Evolutionary conservation across 2,329 filamentous ascomycete genomes (phyloP).

Genomic region (Westerdykella ornata): DNA sequence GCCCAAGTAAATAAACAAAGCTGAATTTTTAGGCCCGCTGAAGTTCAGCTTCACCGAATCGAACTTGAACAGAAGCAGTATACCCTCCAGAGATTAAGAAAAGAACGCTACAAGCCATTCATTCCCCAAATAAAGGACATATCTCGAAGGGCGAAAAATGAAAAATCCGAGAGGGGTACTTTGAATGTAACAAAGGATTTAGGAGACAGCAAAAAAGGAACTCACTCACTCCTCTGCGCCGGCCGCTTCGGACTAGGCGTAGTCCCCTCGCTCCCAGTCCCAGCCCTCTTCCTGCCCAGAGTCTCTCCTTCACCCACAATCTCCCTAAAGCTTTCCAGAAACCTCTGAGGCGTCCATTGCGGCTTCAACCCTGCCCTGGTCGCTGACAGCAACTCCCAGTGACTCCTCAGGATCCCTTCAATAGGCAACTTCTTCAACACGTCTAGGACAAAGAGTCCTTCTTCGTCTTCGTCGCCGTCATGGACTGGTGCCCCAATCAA

Average conservation of each 20-base stretch:
- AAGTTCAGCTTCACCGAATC: too few species aligned
- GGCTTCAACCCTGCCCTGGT: conserved; percentile 24
- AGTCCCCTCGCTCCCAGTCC: conserved; percentile 23
- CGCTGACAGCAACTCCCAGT: conserved; percentile 21
- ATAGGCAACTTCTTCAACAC: conserved; percentile 23
- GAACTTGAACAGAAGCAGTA: too few species aligned
- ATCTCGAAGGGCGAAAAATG: not conserved
- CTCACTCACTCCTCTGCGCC: conserved; percentile 9
- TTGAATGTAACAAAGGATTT: not conserved
- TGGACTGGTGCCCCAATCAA: conserved; percentile 21
- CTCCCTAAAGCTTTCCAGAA: conserved; percentile 20
- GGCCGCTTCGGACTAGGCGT: conserved; percentile 22
- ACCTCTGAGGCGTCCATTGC: conserved; percentile 19
- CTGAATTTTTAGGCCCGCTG: too few species aligned
- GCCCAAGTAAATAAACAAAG: too few species aligned
- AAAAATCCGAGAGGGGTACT: too few species aligned
- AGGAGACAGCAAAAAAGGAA: not conserved
- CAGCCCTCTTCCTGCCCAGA: conserved; percentile 26
- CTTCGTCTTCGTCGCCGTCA: not conserved
- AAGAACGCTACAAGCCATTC: not conserved
- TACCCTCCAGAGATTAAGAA: not conserved
- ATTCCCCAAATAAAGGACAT: not conserved
- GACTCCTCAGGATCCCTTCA: conserved; percentile 27
- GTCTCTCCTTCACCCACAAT: conserved; percentile 16
- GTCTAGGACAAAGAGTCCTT: conserved; percentile 25